Base-by-base conservation (phyloP, 352 stramenopile species). In the Globisporangium paroecandrum region DNA sequence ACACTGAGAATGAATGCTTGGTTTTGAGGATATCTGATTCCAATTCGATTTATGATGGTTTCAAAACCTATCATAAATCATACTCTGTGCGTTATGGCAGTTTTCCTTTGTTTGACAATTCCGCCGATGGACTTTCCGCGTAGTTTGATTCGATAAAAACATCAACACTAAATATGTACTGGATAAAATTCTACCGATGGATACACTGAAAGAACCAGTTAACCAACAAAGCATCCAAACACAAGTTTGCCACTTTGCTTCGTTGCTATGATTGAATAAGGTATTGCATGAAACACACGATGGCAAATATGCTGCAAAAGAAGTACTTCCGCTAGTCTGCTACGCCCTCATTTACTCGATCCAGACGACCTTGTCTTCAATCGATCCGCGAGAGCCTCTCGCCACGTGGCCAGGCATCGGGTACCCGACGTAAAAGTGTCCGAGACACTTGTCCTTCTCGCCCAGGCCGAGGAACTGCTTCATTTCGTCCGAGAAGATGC, bases 341-440 rank as follows among this genome's bases (percentile, higher is more conserved):
- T 18, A 24, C 59, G 20, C 41, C 10, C 27, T 29, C 38, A 2
- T 32, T 36, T 69, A 77, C 32, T 77, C 43, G 46, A 81, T 58
- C 81, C 81, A 91, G 22, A 72, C 76, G 62, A 95, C 82, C 73
- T 95, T 95, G 46, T 93, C 85, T 4, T 75, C 59, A 53, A 92
- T 89, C 9, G 84, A 77, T 58, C 82, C 87, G 54, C 85, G 85
- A 9, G 72, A 73, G 27, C 83, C 83, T 7, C 18, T 24, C 60
- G 86, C 86, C 22, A 79, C 70, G 58, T 79, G 72, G 0, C 73
- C 77, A 24, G 68, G 75, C 71, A 86, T 93, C 2, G 77, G 75
- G 55, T 85, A 80, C 18, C 85, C 87, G 20, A 95, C 79, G 78
- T 95, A 94, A 64, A 95, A 94, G 6, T 93, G 72, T 13, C 87